Conservation (phyloP, 2,329 filamentous ascomycete species). For the Botrytis byssoidea region DNA sequence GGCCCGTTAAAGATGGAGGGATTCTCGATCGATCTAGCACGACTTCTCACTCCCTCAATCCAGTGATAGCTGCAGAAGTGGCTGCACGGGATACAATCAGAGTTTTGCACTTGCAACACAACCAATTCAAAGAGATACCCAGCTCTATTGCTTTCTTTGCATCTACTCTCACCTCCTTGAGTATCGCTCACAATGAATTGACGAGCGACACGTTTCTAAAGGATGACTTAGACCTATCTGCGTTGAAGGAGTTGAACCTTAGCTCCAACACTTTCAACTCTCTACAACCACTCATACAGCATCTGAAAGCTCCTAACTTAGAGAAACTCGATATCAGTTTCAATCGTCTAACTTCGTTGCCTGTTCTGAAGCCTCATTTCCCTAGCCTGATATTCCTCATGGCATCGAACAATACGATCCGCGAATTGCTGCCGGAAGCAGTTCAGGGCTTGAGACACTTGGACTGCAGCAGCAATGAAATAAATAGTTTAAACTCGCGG, state of each 20-base stretch:
- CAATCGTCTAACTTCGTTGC: constrained; percentile 75
- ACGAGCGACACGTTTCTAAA: constrained; percentile 63
- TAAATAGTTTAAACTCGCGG: constrained; percentile 75
- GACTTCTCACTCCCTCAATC: constrained; percentile 58
- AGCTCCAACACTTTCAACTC: constrained; percentile 71
- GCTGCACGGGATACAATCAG: constrained; percentile 52
- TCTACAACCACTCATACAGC: constrained; percentile 61
- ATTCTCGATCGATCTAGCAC: constrained; percentile 70
- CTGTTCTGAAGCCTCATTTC: constrained; percentile 64
- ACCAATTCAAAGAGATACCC: constrained; percentile 70
- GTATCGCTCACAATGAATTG: constrained; percentile 73
- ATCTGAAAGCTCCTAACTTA: constrained; percentile 71
- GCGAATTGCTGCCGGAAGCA: constrained; percentile 68
- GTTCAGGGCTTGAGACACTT: constrained; percentile 73
- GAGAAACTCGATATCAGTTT: constrained; percentile 77
- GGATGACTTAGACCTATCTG: constrained; percentile 66
- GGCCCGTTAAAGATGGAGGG: constrained; percentile 43
- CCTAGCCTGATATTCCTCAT: constrained; percentile 69
- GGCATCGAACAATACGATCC: constrained; percentile 75
- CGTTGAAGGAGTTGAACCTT: constrained; percentile 74
- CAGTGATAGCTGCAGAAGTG: constrained; percentile 55
- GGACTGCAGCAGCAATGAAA: constrained; percentile 82
- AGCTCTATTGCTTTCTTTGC: constrained; percentile 68
- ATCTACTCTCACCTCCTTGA: constrained; percentile 67
- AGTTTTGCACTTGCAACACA: constrained; percentile 71